These are phyloP conservation scores for Rhizopus sp. DNA, from an alignment of 371 early-diverging fungal species.

Conservation along the genomic window DNA sequence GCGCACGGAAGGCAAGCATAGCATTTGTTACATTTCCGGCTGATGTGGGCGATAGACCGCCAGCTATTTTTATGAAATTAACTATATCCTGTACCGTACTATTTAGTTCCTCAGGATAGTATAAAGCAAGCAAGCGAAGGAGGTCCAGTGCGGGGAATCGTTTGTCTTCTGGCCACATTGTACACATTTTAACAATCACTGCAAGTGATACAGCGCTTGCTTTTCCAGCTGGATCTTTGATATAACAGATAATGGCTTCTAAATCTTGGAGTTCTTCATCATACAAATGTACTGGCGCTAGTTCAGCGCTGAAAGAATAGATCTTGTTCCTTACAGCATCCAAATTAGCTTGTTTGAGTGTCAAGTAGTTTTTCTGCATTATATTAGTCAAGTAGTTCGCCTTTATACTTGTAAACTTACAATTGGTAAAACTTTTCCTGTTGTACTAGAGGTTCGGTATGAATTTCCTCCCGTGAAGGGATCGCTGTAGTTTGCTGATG, in stretches of 20 bases:
- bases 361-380: constrained; percentile 52
- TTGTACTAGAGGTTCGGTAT: constrained; percentile 14
- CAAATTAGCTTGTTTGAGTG: constrained; percentile 74
- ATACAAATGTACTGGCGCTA: constrained; percentile 27
- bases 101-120: constrained; percentile 38
- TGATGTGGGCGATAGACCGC: constrained; percentile 22
- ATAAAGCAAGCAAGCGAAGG: constrained; percentile 68
- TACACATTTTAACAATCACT: constrained; percentile 44
- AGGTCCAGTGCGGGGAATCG: constrained; percentile 91
- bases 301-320: constrained; percentile 59
- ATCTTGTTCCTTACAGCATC: constrained; percentile 76
- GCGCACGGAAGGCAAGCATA: constrained; percentile 69
- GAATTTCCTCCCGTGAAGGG: constrained; percentile 37
- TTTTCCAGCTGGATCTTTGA: constrained; percentile 36
- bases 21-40: constrained; percentile 53
- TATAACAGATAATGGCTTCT: constrained; percentile 32
- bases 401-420: constrained; percentile 12
- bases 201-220: constrained; percentile 24
- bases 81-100: constrained; percentile 22
- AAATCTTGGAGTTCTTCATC: constrained; percentile 42
- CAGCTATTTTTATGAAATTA: constrained; percentile 36
- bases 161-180: constrained; percentile 60
- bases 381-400: not conserved
- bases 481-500: constrained; percentile 21
- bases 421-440: constrained; percentile 24